These are phyloP conservation scores for Naumovozyma castellii DNA, from an alignment of 805 yeast genomes.

Conservation along the genomic window DNA sequence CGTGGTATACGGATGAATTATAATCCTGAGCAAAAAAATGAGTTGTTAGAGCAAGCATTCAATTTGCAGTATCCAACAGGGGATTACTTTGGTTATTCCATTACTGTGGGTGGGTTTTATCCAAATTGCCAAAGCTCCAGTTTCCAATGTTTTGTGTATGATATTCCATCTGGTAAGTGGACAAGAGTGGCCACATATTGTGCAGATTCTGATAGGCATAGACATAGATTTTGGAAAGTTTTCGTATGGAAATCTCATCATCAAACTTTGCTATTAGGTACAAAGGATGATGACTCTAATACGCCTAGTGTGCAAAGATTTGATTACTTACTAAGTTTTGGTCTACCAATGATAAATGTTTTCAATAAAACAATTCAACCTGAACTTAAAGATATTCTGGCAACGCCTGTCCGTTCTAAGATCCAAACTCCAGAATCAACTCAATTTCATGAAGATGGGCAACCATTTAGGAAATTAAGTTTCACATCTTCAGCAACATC, in stretches of 20 bases:
- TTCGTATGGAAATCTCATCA: constrained; percentile 75
- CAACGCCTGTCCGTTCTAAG: background rate
- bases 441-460: background rate
- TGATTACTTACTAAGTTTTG: constrained; percentile 39
- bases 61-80: constrained; percentile 49
- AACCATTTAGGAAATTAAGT: constrained; percentile 7
- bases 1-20: constrained; percentile 26
- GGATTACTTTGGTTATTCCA: constrained; percentile 56
- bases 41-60: constrained; percentile 11
- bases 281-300: constrained; percentile 19
- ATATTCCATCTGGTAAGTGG: constrained; percentile 41
- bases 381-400: background rate
- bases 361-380: constrained; percentile 16
- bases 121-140: constrained; percentile 32
- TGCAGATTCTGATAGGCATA: constrained; percentile 42
- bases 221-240: constrained; percentile 56
- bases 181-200: constrained; percentile 46
- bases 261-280: constrained; percentile 53
- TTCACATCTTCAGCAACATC: constrained; percentile 14
- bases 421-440: background rate
- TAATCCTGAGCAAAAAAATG: constrained; percentile 14
- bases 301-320: constrained; percentile 35
- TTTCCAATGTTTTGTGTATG: constrained; percentile 24
- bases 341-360: constrained; percentile 45
- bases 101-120: constrained; percentile 52